These are phyloP conservation scores for Tylopilus subfusipes DNA, from an alignment of 768 basidiomycete genomes.

Conservation along the genomic window DNA sequence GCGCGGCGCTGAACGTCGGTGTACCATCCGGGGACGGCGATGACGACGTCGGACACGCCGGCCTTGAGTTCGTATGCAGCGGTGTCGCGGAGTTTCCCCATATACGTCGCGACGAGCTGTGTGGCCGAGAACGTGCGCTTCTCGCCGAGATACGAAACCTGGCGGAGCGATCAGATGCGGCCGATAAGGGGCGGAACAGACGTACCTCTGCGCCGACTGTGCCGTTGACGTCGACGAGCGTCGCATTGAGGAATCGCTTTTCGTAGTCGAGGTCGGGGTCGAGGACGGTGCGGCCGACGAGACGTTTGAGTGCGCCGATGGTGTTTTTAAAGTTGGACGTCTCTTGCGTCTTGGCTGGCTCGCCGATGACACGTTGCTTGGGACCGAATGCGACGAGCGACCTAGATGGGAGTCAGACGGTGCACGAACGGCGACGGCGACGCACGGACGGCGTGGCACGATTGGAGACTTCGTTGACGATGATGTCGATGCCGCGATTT, in stretches of 20 bases:
- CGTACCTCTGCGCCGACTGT: conserved; percentile 80
- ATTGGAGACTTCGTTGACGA: conserved; percentile 97
- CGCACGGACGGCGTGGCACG: conserved; percentile 85
- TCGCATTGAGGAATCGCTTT: conserved; percentile 87
- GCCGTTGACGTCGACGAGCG: conserved; percentile 80
- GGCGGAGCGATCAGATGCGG: conserved; percentile 9
- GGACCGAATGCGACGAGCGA: conserved; percentile 93
- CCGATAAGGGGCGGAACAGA: conserved; percentile 1
- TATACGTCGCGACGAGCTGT: conserved; percentile 87
- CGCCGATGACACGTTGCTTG: conserved; percentile 88
- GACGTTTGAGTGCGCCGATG: conserved; percentile 85
- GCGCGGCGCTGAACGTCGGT: conserved; percentile 92
- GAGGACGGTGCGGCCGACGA: conserved; percentile 74
- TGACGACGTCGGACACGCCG: conserved; percentile 85
- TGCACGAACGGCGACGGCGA: neutral
- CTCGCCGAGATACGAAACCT: conserved; percentile 92
- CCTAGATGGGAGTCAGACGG: conserved; percentile 40
- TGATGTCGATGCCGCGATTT: conserved; percentile 97
- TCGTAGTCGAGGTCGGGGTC: conserved; percentile 86
- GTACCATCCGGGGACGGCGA: conserved; percentile 96
- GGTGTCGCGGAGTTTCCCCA: conserved; percentile 88
- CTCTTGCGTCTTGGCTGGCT: conserved; percentile 95
- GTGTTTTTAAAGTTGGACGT: conserved; percentile 99
- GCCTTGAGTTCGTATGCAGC: conserved; percentile 82
- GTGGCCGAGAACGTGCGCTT: conserved; percentile 75